phyloP scores from a whole-genome alignment of 2,329 filamentous ascomycete species.

The Fusarium chaquense region DNA sequence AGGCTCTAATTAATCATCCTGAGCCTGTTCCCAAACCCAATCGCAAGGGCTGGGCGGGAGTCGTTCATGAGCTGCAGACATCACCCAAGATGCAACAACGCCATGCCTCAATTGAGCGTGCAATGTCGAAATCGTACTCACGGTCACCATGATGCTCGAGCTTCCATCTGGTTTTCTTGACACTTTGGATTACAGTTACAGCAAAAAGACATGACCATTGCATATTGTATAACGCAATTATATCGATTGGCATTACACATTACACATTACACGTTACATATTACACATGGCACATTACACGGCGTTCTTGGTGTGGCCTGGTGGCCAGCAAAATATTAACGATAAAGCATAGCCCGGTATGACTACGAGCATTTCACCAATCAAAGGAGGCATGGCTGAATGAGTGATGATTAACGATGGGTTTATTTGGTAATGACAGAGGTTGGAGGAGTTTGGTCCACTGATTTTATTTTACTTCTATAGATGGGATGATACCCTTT shows the following conservation, averaged over 20 bases:
- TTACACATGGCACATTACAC: constrained; percentile 27
- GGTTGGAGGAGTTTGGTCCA: constrained; percentile 39
- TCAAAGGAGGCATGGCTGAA: constrained; percentile 35
- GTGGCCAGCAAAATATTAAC: constrained; percentile 36
- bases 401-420: constrained; percentile 47
- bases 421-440: constrained; percentile 28
- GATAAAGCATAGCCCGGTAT: constrained; percentile 35
- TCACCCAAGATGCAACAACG: constrained; percentile 71
- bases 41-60: constrained; percentile 70
- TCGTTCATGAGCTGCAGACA: constrained; percentile 71
- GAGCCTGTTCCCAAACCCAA: constrained; percentile 58
- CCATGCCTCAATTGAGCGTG: constrained; percentile 71
- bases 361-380: constrained; percentile 21
- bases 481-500: constrained; percentile 58
- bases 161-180: constrained; percentile 36
- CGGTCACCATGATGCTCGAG: constrained; percentile 48
- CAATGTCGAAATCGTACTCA: constrained; percentile 58
- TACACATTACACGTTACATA: background rate
- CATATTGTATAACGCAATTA: background rate
- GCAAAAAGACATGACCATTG: constrained; percentile 35
- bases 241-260: background rate
- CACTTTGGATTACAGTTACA: constrained; percentile 34
- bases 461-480: constrained; percentile 47
- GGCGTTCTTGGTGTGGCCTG: constrained; percentile 41
- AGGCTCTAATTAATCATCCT: constrained; percentile 63